Conservation (phyloP, 768 basidiomycete species). For the Daedaleopsis sinensis region DNA sequence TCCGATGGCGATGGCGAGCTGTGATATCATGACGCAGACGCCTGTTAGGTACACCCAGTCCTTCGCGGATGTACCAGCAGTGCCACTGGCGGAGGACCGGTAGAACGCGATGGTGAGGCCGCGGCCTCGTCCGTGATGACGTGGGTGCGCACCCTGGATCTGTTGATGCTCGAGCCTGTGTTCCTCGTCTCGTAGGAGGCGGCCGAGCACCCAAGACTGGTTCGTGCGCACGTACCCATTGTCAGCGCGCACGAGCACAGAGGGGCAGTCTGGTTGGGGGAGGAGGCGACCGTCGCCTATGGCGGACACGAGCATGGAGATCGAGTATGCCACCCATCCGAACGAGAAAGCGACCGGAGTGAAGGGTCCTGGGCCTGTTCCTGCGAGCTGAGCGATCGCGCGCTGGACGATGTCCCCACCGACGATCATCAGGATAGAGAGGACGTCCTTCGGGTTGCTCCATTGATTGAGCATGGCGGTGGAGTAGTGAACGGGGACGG, state of each 20-base stretch:
- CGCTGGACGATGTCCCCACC: slow-evolving; percentile 33
- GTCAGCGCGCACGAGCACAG: slow-evolving; percentile 21
- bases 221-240: slow-evolving; percentile 26
- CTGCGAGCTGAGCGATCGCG: slow-evolving; percentile 32
- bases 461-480: slow-evolving; percentile 11
- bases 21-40: slow-evolving; percentile 22
- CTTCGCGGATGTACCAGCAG: background rate
- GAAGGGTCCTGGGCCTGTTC: slow-evolving; percentile 13
- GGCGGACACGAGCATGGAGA: slow-evolving; percentile 23
- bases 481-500: background rate
- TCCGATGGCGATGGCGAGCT: slow-evolving; percentile 31
- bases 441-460: slow-evolving; percentile 27
- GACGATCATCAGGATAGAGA: slow-evolving; percentile 32
- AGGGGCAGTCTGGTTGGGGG: slow-evolving; percentile 25
- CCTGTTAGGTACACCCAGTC: slow-evolving; percentile 33
- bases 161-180: background rate
- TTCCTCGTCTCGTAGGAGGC: slow-evolving; percentile 30
- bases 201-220: slow-evolving; percentile 29
- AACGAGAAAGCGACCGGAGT: slow-evolving; percentile 34
- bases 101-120: slow-evolving; percentile 21
- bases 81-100: background rate
- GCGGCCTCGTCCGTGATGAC: background rate
- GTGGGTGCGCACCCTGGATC: too few species aligned
- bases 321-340: slow-evolving; percentile 36
- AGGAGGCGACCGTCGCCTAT: slow-evolving; percentile 28